A percentile compares a stretch with the other conserved stretches of the same genome.
These are phyloP conservation scores for Malbranchea zuffiana DNA, from an alignment of 2,329 filamentous ascomycete genomes.

Conservation along the genomic window DNA sequence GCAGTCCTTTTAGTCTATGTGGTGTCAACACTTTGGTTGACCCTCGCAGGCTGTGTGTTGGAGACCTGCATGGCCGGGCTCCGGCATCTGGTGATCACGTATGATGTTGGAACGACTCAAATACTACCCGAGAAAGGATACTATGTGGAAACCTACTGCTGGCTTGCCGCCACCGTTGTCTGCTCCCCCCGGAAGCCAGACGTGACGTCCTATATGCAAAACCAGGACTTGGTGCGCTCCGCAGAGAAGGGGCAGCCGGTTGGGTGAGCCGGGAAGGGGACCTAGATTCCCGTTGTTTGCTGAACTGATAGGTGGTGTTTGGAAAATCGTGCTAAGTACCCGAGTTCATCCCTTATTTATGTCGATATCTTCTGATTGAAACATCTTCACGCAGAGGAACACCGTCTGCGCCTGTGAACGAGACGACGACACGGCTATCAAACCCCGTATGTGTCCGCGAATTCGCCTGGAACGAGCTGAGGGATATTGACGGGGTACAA, in stretches of 20 bases:
- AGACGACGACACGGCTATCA: no score
- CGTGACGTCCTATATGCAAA: slow-evolving; percentile 4
- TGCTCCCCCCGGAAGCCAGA: background rate
- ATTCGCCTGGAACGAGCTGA: background rate
- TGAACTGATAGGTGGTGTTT: background rate
- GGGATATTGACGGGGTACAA: background rate
- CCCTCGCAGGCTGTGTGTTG: background rate
- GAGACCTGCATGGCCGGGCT: background rate
- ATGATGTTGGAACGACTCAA: background rate
- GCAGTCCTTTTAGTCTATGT: background rate
- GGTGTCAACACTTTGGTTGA: background rate
- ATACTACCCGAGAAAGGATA: slow-evolving; percentile 1
- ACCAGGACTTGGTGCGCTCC: background rate
- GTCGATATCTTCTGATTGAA: background rate
- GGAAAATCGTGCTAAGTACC: background rate
- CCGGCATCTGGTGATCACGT: background rate
- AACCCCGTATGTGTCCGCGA: background rate
- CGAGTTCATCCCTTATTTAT: background rate
- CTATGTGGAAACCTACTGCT: slow-evolving; percentile 1
- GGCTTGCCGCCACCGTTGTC: background rate
- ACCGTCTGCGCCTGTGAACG: no score
- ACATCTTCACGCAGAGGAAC: no score
- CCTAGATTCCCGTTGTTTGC: background rate
- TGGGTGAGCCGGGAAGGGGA: slow-evolving; percentile 1
- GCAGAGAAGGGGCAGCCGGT: background rate